Evolutionary conservation across 768 basidiomycete species (phyloP).

Genomic region (Nidularia sp.): DNA sequence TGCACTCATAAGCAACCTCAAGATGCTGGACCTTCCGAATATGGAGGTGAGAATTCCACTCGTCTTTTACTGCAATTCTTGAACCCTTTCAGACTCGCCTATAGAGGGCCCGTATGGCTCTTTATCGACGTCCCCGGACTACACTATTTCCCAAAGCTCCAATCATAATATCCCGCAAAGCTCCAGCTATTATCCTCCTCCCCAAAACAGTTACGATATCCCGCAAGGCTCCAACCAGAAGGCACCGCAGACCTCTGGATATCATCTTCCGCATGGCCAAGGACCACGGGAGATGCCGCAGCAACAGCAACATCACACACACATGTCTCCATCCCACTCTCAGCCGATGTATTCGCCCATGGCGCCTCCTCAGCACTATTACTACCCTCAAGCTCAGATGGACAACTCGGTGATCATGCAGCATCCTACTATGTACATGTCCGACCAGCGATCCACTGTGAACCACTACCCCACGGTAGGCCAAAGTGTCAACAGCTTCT

Average conservation of each 20-base stretch:
- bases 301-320: conserved; percentile 4
- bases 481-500: too few species aligned
- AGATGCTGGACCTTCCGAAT: conserved; percentile 14
- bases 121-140: too few species aligned
- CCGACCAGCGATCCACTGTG: too few species aligned
- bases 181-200: too few species aligned
- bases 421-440: conserved; percentile 12
- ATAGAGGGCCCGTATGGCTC: too few species aligned
- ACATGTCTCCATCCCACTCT: conserved; percentile 7
- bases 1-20: too few species aligned
- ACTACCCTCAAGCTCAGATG: conserved; percentile 13
- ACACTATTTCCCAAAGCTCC: too few species aligned
- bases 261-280: background rate
- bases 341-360: conserved; percentile 18
- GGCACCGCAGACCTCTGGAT: background rate
- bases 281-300: background rate
- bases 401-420: conserved; percentile 6
- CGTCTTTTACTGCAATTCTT: background rate
- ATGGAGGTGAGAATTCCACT: conserved; percentile 11
- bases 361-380: conserved; percentile 15
- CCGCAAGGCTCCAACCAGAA: background rate
- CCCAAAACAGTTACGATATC: too few species aligned
- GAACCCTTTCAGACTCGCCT: background rate
- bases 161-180: too few species aligned
- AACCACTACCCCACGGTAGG: too few species aligned